Conservation (phyloP, 2,329 filamentous ascomycete species). For the Escovopsis sp. region DNA sequence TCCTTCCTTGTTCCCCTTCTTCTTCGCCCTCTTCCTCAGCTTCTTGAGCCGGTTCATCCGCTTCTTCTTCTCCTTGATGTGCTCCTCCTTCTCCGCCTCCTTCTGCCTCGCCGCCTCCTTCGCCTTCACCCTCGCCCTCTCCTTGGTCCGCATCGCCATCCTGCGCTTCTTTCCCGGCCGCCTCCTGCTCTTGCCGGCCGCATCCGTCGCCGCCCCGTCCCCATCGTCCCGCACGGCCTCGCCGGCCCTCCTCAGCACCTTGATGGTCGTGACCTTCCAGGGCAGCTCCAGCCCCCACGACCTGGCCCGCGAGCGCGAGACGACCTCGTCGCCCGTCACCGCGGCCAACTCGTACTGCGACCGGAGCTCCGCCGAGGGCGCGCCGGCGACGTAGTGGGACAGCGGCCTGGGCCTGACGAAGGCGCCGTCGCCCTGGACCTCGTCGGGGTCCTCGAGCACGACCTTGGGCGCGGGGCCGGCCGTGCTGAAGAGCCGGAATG, state of each 20-base stretch:
- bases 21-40: conserved; percentile 42
- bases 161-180: conserved; percentile 45
- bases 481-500: conserved; percentile 43
- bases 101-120: conserved; percentile 24
- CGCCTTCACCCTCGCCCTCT: conserved; percentile 26
- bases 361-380: conserved; percentile 21
- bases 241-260: conserved; percentile 14
- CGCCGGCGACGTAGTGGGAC: conserved; percentile 33
- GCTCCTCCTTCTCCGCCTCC: conserved; percentile 36
- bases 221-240: conserved; percentile 1
- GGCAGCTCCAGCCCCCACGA: conserved; percentile 46
- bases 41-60: conserved; percentile 46
- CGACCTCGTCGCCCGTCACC: conserved; percentile 36
- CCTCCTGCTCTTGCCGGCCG: conserved; percentile 19
- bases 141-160: conserved; percentile 33
- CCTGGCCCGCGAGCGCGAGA: conserved; percentile 26
- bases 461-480: conserved; percentile 32
- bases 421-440: conserved; percentile 21
- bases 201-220: conserved; percentile 1
- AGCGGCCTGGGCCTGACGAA: conserved; percentile 25
- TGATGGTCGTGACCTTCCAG: conserved; percentile 39
- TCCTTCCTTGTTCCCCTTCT: conserved; percentile 31
- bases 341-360: conserved; percentile 30
- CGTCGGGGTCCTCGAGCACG: conserved; percentile 30
- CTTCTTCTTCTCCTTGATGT: conserved; percentile 46